Conservation (phyloP, 805 yeast genomes). For the Candida ponderosae region DNA sequence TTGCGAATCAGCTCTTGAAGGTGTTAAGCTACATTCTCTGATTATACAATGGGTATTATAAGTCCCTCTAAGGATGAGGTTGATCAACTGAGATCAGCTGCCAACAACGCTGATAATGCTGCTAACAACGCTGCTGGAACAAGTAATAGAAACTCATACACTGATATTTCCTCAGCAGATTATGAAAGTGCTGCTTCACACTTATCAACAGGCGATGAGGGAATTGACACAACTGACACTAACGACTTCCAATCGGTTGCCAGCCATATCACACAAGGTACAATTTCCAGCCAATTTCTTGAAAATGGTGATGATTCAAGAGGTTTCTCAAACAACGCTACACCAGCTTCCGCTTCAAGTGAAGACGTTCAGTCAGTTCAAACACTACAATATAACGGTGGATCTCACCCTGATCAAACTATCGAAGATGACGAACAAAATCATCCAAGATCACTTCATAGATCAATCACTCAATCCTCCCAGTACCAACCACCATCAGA, state of each 20-base stretch:
- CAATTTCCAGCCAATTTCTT: too few relatives aligned
- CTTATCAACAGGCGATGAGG: background rate
- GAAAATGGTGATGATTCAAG: background rate
- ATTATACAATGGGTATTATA: slow-evolving; percentile 1
- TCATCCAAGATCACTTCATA: background rate
- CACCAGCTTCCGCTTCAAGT: background rate
- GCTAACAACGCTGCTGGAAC: background rate
- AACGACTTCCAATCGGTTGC: background rate
- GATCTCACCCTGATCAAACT: slow-evolving; percentile 4
- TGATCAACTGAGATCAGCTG: slow-evolving; percentile 10
- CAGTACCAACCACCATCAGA: slow-evolving; percentile 10
- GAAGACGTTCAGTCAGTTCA: slow-evolving; percentile 2
- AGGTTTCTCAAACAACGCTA: background rate
- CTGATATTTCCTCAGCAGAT: slow-evolving; percentile 10
- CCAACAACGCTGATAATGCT: slow-evolving; percentile 1
- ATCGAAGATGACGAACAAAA: slow-evolving; percentile 7
- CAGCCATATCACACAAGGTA: background rate
- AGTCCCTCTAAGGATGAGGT: slow-evolving; percentile 13
- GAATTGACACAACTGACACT: background rate
- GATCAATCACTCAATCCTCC: slow-evolving; percentile 6
- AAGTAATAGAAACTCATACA: background rate
- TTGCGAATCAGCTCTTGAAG: background rate
- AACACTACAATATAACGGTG: background rate
- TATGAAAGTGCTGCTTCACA: slow-evolving; percentile 14
- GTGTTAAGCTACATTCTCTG: too few relatives aligned